These are phyloP conservation scores for Radiomyces spectabilis DNA, from an alignment of 192 early-diverging fungal genomes.

Conservation along the genomic window DNA sequence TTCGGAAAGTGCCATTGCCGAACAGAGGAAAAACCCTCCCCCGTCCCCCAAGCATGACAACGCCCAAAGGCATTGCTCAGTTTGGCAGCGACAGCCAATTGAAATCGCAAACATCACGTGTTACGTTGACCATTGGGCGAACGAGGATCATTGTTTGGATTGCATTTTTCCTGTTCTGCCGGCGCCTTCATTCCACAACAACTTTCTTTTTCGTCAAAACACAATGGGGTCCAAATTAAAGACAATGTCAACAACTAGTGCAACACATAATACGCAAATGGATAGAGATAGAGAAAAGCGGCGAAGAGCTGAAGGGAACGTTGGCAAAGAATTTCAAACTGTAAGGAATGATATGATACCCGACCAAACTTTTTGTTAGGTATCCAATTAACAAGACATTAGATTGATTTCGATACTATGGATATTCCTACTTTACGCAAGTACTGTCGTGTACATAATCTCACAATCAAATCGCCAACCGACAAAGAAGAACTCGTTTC, in stretches of 20 bases:
- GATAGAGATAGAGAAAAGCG: constrained; percentile 11
- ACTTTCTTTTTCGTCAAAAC: not conserved
- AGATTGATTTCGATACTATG: constrained; percentile 38
- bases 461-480: constrained; percentile 17
- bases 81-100: too few species aligned
- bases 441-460: constrained; percentile 33
- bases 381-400: too few species aligned
- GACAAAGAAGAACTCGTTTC: constrained; percentile 33
- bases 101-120: too few species aligned
- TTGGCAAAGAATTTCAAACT: constrained; percentile 19
- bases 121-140: too few species aligned
- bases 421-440: constrained; percentile 30
- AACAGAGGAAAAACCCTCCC: too few species aligned
- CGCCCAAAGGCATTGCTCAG: too few species aligned
- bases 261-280: not conserved
- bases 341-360: not conserved
- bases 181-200: too few species aligned
- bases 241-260: not conserved
- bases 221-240: constrained; percentile 1
- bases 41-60: too few species aligned
- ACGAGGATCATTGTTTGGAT: too few species aligned
- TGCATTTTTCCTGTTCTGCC: too few species aligned
- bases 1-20: too few species aligned
- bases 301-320: constrained; percentile 1
- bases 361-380: not conserved